Evolutionary conservation across 2,329 filamentous ascomycete species (phyloP).

Genomic region (Sarocladium oryzae): DNA sequence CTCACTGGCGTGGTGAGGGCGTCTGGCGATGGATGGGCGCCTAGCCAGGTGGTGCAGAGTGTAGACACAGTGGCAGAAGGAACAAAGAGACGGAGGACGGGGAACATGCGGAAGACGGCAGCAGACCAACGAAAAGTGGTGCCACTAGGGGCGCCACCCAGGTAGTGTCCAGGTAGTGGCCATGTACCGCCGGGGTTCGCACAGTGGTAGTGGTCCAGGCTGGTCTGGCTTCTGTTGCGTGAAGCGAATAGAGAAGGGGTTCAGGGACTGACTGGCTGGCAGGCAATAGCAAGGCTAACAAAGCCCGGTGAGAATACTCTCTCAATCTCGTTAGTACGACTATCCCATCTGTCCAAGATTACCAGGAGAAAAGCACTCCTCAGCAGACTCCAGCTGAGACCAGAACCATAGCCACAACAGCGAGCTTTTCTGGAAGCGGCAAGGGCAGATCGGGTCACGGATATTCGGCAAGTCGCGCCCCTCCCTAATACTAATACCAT

Average conservation of each 20-base stretch:
- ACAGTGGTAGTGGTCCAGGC: background rate
- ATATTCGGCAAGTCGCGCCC: constrained; percentile 9
- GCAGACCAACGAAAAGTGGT: constrained; percentile 1
- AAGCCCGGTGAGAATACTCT: background rate
- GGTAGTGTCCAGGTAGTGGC: background rate
- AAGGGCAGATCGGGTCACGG: constrained; percentile 6
- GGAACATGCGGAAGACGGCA: constrained; percentile 3
- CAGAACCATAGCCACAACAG: background rate
- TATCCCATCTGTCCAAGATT: background rate
- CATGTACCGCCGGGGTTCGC: background rate
- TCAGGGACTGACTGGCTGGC: too few species aligned
- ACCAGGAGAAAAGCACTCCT: background rate
- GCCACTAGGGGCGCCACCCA: constrained; percentile 5
- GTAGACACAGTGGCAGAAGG: background rate
- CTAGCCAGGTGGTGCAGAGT: background rate
- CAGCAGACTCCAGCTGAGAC: background rate
- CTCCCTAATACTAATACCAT: background rate
- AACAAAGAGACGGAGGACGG: background rate
- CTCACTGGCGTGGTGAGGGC: too few species aligned
- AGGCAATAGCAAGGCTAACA: too few species aligned
- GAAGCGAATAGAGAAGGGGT: too few species aligned
- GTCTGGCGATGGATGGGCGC: too few species aligned
- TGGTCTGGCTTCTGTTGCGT: background rate
- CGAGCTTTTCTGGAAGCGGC: background rate
- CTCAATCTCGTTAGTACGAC: background rate